Conservation (phyloP, 768 basidiomycete species). For the Leccinum barrowsii region DNA sequence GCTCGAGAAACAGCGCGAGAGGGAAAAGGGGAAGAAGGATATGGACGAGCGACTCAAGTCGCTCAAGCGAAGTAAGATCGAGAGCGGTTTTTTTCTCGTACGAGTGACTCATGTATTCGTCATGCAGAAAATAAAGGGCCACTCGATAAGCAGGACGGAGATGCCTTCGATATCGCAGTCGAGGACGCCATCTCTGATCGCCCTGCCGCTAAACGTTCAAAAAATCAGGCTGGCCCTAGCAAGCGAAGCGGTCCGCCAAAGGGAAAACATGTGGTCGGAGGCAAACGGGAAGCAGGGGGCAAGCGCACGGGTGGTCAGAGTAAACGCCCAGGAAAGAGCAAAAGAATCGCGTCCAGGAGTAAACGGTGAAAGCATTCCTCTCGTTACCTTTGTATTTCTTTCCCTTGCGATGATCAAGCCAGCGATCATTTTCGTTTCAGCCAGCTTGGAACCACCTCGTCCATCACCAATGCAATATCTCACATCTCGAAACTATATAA, state of each 20-base stretch:
- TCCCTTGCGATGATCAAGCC: slow-evolving; percentile 1
- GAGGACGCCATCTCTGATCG: slow-evolving; percentile 84
- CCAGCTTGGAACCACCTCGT: not conserved
- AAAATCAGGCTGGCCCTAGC: slow-evolving; percentile 21
- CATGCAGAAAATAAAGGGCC: slow-evolving; percentile 77
- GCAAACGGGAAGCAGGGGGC: slow-evolving; percentile 2
- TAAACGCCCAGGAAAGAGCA: slow-evolving; percentile 60
- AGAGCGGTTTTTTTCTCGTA: not conserved
- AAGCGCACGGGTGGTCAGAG: slow-evolving; percentile 31
- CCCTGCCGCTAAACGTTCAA: slow-evolving; percentile 56
- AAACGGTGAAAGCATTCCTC: slow-evolving; percentile 20
- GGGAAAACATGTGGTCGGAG: slow-evolving; percentile 39
- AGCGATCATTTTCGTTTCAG: not conserved
- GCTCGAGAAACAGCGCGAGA: slow-evolving; percentile 87
- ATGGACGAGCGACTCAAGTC: slow-evolving; percentile 83
- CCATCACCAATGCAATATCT: not conserved
- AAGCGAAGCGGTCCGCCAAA: slow-evolving; percentile 35
- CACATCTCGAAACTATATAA: not conserved
- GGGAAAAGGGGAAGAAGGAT: slow-evolving; percentile 86
- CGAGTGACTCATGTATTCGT: slow-evolving; percentile 1
- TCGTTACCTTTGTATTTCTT: slow-evolving; percentile 4
- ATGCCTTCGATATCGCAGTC: slow-evolving; percentile 83
- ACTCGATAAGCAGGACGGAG: slow-evolving; percentile 57
- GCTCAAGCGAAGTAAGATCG: slow-evolving; percentile 75
- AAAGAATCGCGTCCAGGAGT: slow-evolving; percentile 43